These are phyloP conservation scores for Coemansia sp. DNA, from an alignment of 192 early-diverging fungal genomes.

Conservation along the genomic window DNA sequence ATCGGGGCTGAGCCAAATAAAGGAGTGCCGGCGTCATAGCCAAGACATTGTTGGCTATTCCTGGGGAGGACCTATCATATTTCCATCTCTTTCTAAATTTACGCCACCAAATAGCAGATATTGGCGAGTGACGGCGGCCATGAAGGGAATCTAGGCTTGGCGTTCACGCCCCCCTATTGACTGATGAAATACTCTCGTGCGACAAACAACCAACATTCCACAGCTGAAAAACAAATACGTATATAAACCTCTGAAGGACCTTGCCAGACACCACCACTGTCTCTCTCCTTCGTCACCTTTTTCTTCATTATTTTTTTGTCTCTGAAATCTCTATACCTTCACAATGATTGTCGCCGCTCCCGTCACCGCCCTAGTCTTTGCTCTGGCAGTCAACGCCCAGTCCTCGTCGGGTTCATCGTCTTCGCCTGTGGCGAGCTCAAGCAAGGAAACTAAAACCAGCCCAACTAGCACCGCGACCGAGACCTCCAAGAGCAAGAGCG, in stretches of 20 bases:
- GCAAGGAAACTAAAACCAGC: not conserved
- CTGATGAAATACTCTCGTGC: not conserved
- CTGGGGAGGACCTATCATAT: too few species aligned
- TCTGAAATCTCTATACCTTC: not conserved
- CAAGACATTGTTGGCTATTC: too few species aligned
- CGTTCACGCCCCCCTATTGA: not conserved
- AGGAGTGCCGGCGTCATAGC: too few species aligned
- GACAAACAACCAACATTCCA: not conserved
- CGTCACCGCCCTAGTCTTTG: not conserved
- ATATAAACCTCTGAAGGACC: not conserved
- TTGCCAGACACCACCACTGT: not conserved
- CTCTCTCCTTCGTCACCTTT: not conserved
- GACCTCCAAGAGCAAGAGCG: slow-evolving; percentile 9
- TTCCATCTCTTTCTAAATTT: too few species aligned
- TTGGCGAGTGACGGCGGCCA: too few species aligned
- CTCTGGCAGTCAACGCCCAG: not conserved
- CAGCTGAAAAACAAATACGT: not conserved
- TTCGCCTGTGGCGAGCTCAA: not conserved
- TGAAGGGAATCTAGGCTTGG: too few species aligned
- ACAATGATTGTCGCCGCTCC: slow-evolving; percentile 6
- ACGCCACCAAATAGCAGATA: too few species aligned
- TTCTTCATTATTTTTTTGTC: not conserved
- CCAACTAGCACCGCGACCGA: not conserved
- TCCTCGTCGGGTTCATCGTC: not conserved
- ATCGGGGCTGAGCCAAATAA: too few species aligned